Base-by-base conservation (phyloP, 2,329 filamentous ascomycete genomes). In the Hypoxylon sp. region DNA sequence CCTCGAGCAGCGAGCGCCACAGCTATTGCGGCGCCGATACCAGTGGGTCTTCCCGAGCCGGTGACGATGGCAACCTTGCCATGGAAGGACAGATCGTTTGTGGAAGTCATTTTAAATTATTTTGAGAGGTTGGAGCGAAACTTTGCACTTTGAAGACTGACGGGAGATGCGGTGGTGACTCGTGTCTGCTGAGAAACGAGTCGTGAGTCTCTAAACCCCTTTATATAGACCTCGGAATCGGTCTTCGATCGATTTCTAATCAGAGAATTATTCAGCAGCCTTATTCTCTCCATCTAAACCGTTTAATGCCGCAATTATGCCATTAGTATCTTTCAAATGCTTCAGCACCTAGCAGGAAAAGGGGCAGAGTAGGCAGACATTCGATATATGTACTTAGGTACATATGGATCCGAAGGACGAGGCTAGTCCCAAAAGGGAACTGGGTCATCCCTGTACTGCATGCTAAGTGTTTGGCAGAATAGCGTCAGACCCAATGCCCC, bases 21-120 rank as follows among this genome's bases (percentile, higher is more conserved):
- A 24, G 78, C 80, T 15, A 82, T 81, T 21, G 73, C 80, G 8
- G 80, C 81, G 7, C 81, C 81, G 10, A 82, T 82, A n/a, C 79
- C 80, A 51, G 79, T 82, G 29, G 81, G 80, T 3, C 77, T 76
- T 17, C 80, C 79, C 10, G 80, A 82, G 50, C 81, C 81, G 1
- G 81, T 83, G 15, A 83, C 73, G 27, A 83, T 81, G 62, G 81
- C 81, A 2, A 80, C 73, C 66, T 83, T 82, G 60, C 76, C 78
- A 10, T 72, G 54, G n/a, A 83, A 78, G 8, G 74, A 79, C n/a
- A 82, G 73, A 1, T 75, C 76, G 10, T 81, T 77, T 1, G 51
- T 51, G 55, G 21, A 19, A 39, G 73, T 13, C 77, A 79, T 79
- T 39, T 50, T 3, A 37, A 52, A 47, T 44, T 62, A 44, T 51